phyloP scores from a whole-genome alignment of 805 yeast species.

The Pichia occidentalis region DNA sequence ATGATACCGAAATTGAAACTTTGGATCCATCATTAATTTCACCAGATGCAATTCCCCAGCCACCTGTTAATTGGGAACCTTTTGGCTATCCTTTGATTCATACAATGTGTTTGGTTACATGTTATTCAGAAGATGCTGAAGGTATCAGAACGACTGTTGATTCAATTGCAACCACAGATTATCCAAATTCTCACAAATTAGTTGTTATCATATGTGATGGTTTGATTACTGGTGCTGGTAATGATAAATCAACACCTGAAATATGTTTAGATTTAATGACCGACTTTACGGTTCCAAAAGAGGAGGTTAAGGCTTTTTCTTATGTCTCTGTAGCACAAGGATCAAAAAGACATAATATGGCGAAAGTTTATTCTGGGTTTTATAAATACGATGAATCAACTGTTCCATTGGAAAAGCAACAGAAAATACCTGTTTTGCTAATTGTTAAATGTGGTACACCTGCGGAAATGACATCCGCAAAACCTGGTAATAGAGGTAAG shows the following conservation, averaged over 20 bases:
- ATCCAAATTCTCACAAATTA: constrained; percentile 90
- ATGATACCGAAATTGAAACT: constrained; percentile 34
- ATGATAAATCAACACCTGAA: constrained; percentile 82
- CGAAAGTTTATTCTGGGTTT: constrained; percentile 91
- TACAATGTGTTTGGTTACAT: constrained; percentile 73
- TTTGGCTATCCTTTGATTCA: constrained; percentile 75
- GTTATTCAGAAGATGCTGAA: constrained; percentile 87
- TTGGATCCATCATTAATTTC: constrained; percentile 56
- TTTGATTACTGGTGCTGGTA: constrained; percentile 88
- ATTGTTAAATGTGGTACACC: constrained; percentile 89
- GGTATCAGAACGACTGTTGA: constrained; percentile 86
- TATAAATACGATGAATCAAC: constrained; percentile 77
- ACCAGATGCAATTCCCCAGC: constrained; percentile 83
- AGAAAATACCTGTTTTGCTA: constrained; percentile 70
- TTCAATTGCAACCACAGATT: constrained; percentile 90
- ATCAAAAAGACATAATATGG: constrained; percentile 93
- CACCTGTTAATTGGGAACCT: constrained; percentile 85
- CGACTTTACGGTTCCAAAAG: constrained; percentile 62
- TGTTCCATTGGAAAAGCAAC: constrained; percentile 75
- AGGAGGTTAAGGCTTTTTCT: constrained; percentile 73
- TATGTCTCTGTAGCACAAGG: constrained; percentile 97
- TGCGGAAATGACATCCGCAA: constrained; percentile 58
- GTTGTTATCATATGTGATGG: constrained; percentile 90
- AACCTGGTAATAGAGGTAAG: constrained; percentile 94
- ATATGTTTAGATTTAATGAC: constrained; percentile 83